Evolutionary conservation across 768 basidiomycete species (phyloP), one percentile per base, ranked within the genome.

Genomic region (Suillus lakei): DNA sequence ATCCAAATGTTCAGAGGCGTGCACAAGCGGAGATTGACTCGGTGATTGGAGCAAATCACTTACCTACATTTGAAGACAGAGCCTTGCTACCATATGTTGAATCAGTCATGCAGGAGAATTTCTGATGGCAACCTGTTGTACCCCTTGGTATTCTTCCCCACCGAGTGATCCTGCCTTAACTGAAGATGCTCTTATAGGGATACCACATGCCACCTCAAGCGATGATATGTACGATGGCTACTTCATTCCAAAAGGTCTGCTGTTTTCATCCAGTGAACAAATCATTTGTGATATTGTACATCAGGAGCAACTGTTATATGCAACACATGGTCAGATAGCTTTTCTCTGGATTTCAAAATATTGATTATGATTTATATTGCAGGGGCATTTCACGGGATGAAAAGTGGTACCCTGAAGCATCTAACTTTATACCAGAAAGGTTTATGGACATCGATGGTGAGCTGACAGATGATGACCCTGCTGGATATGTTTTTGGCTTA

Each of bases 11-110:
- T 23, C 55, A 66, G n/a, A 61, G 51, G 43, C 68, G 56, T 15
- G 70, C 70, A 26, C 70, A 70, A 50, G 65, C 46, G 10, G 70
- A 71, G 30, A 59, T 71, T 4, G 70, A 71, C 54, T 46, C n/a
- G 1, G 44, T 46, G n/a, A 21, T 23, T 10, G 44, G 46, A 48
- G 5, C n/a, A 46, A n/a, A 23, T 13, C 46, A 12, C 0, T 48
- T 48, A 10, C 46, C 46, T 6, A 23, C n/a, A 3, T 48, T 48
- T 6, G n/a, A 48, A 9, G 46, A 48, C 46, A 23, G 46, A 48
- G 12, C 5, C 10, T 48, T n/a, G 1, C 46, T 48, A 48, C 46
- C 46, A 5, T 48, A 23, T 5, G 23, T 48, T 3, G 46, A 48
- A 23, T 23, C 46, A 0, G 9, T 48, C 9, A 10, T 23, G 0